Conservation (phyloP, 208 protist genomes). For the Wallacemonas sp. region DNA sequence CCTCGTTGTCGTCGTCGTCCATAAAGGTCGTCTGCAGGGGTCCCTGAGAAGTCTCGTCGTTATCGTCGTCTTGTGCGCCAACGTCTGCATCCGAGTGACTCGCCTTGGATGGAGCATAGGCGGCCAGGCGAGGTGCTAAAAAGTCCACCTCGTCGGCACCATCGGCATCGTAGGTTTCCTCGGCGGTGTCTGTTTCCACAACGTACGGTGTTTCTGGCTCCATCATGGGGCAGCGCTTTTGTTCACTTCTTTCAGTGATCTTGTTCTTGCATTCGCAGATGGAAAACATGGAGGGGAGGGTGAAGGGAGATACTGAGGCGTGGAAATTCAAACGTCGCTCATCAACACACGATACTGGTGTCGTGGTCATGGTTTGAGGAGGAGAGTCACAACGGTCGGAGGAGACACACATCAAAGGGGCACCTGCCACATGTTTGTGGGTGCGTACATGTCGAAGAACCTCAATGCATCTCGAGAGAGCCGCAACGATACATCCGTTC, state of each 20-base stretch:
- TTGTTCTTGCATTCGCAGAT: not conserved
- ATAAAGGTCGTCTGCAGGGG: not conserved
- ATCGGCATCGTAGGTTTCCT: conserved; percentile 21
- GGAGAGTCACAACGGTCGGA: too few species aligned
- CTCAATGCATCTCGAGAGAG: too few species aligned
- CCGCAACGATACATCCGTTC: too few species aligned
- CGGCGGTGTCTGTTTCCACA: conserved; percentile 15
- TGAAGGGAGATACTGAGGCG: too few species aligned
- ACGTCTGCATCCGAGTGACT: conserved; percentile 3
- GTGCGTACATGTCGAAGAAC: too few species aligned
- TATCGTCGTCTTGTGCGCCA: conserved; percentile 14
- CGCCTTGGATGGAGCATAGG: conserved; percentile 21
- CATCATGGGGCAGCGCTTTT: not conserved
- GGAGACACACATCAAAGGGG: too few species aligned
- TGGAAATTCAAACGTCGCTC: too few species aligned
- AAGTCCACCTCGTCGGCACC: conserved; percentile 39
- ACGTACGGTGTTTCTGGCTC: conserved; percentile 6
- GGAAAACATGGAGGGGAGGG: too few species aligned
- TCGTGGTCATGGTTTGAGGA: too few species aligned
- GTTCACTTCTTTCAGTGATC: not conserved
- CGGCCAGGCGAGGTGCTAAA: conserved; percentile 50
- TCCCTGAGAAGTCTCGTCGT: conserved; percentile 3
- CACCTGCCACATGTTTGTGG: too few species aligned
- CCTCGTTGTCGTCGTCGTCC: conserved; percentile 20
- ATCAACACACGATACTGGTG: too few species aligned